These are phyloP conservation scores for Ceratobasidium sp. DNA, from an alignment of 1,284 basidiomycete genomes.

Conservation along the genomic window DNA sequence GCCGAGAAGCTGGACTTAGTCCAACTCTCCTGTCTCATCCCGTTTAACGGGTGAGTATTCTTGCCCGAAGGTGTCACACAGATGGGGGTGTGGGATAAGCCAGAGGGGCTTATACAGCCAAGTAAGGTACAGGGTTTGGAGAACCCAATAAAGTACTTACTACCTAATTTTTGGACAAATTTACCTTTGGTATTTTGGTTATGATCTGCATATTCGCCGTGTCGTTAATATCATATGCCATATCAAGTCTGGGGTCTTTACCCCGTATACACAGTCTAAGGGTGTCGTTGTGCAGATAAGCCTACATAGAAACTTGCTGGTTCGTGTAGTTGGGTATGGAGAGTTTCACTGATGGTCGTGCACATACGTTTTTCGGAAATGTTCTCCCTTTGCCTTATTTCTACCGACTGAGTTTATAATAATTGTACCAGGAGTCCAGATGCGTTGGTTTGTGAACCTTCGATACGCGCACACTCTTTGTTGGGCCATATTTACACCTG, in stretches of 20 bases:
- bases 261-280: too few species aligned
- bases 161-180: conserved; percentile 33
- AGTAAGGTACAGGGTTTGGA: not conserved
- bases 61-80: conserved; percentile 16
- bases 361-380: too few species aligned
- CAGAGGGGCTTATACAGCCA: conserved; percentile 4
- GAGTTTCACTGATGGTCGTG: too few species aligned
- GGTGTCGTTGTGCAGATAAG: too few species aligned
- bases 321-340: too few species aligned
- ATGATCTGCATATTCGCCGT: not conserved
- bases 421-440: not conserved
- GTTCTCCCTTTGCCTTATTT: too few species aligned
- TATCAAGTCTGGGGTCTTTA: too few species aligned
- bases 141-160: conserved; percentile 4
- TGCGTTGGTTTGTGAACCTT: not conserved
- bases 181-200: not conserved
- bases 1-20: too few species aligned
- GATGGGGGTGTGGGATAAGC: conserved; percentile 27
- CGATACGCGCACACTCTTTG: not conserved
- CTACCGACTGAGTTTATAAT: not conserved
- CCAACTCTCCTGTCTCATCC: not conserved
- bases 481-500: not conserved
- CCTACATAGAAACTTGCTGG: too few species aligned
- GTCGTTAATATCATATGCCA: too few species aligned
- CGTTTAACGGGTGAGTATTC: too few species aligned